A percentile compares a stretch with the other conserved stretches of the same genome.
phyloP scores from a whole-genome alignment of 306 rosid genomes.

The Mimosa bimucronata region DNA sequence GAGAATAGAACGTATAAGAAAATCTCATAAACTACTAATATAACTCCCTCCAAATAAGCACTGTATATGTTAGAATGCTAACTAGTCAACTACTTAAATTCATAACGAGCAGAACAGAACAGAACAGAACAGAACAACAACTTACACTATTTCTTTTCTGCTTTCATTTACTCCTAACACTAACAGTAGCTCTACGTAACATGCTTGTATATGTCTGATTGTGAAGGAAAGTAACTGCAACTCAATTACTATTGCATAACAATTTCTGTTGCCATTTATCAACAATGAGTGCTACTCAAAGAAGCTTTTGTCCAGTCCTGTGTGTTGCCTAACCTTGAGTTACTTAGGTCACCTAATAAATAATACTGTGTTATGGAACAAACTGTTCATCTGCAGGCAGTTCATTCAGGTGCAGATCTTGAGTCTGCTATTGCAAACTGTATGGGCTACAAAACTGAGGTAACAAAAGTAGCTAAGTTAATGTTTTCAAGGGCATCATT shows the following conservation, averaged over 20 bases:
- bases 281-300: neutral
- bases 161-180: neutral
- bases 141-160: neutral
- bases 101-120: neutral
- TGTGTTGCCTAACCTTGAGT: constrained; percentile 19
- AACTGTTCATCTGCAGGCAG: constrained; percentile 70
- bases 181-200: neutral
- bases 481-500: constrained; percentile 24
- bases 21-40: neutral
- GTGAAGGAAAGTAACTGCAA: constrained; percentile 33
- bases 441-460: constrained; percentile 90
- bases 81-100: neutral
- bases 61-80: neutral
- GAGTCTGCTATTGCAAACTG: constrained; percentile 88
- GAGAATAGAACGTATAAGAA: neutral
- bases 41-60: neutral
- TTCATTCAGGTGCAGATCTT: constrained; percentile 98
- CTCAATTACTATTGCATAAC: neutral
- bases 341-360: constrained; percentile 24
- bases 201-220: neutral
- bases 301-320: constrained; percentile 30
- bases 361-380: constrained; percentile 25
- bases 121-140: neutral
- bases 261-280: constrained; percentile 23
- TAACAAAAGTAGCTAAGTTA: constrained; percentile 40